These are phyloP conservation scores for Cucumis sativus DNA, from an alignment of 306 rosid species.

Conservation along the genomic window DNA sequence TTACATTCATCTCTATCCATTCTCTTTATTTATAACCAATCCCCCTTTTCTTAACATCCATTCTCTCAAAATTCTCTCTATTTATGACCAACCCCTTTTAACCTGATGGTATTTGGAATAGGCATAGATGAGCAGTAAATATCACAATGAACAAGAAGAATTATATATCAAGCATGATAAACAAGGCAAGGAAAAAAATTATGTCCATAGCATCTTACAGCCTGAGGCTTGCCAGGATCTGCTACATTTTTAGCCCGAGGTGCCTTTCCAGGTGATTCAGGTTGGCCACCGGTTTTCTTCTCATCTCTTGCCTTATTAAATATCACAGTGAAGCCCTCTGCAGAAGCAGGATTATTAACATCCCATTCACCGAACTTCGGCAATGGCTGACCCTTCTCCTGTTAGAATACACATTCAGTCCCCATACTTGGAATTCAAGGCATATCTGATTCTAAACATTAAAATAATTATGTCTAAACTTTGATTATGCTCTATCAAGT, in stretches of 20 bases:
- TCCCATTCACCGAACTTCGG: constrained; percentile 99
- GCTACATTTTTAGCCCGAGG: constrained; percentile 42
- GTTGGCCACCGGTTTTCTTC: constrained; percentile 90
- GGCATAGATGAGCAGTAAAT: not conserved
- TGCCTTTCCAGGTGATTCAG: constrained; percentile 82
- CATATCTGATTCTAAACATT: not conserved
- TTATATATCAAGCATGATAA: not conserved
- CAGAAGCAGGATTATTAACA: constrained; percentile 97
- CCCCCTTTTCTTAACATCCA: not conserved
- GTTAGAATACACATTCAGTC: not conserved
- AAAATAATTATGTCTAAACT: not conserved
- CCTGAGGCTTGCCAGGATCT: constrained; percentile 55
- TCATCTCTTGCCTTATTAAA: constrained; percentile 96
- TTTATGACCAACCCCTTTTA: not conserved
- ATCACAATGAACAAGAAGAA: not conserved
- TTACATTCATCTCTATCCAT: not conserved
- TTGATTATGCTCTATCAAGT: not conserved
- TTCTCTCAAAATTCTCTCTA: not conserved
- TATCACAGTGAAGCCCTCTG: constrained; percentile 98
- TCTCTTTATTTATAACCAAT: not conserved
- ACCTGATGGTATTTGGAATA: not conserved
- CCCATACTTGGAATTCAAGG: not conserved
- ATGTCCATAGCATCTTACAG: constrained; percentile 42
- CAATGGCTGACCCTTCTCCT: constrained; percentile 93
- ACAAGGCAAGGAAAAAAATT: not conserved